These are phyloP conservation scores for apple (Malus domestica) DNA, from an alignment of 306 rosid species.

Conservation along the genomic window ASM211411v1 NC_041805.1:6414001-6414500, in stretches of 20 bases:
- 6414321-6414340: neutral
- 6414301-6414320: neutral
- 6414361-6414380: neutral
- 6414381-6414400: neutral
- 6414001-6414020: neutral
- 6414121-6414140: neutral
- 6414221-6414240: neutral
- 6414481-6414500: slow-evolving; percentile 35
- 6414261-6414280: neutral
- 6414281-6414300: neutral
- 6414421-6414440: neutral
- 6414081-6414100: slow-evolving; percentile 16
- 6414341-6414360: neutral
- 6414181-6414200: neutral
- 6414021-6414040: slow-evolving; percentile 31
- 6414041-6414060: slow-evolving; percentile 23
- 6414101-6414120: neutral
- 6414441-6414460: slow-evolving; percentile 22
- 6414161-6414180: neutral
- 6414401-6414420: neutral
- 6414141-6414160: too few species aligned
- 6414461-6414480: slow-evolving; percentile 34
- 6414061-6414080: slow-evolving; percentile 30
- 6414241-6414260: neutral
- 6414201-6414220: neutral